Evolutionary conservation across 2,329 filamentous ascomycete species (phyloP), one percentile per base, ranked within the genome.

Genomic region (Metarhizium robertsii): DNA sequence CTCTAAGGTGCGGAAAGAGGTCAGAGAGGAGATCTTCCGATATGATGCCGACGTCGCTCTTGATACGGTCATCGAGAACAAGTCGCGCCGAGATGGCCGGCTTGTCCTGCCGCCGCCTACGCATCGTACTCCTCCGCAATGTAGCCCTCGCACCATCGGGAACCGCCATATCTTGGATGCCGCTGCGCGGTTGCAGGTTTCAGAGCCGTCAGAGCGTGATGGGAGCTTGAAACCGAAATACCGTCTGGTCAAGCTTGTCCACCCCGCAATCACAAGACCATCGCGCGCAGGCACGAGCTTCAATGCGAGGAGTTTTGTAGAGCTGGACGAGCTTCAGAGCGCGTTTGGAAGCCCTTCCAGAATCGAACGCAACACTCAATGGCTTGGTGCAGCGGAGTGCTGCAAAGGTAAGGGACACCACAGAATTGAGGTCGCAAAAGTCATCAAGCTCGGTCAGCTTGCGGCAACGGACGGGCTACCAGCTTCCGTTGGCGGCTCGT

Each of bases 11-110:
- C 59, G 88, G 85, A 72, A 95, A 91, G 53, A 97, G 79, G 66
- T 95, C 88, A 50, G 80, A 77, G 65, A 92, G 90, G 53, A 99
- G 78, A 69, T 96, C 90, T 64, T 90, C 86, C 13, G 92, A 96
- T 53, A 97, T 72, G 60, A 94, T 81, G 60, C 91, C 94, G 59
- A 92, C 80, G 67, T 96, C 90, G 53, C 89, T 90, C 71, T 87
- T 89, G 64, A 95, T 79, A 69, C 88, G 86, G 67, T 91, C 88
- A 70, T 96, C 91, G 55, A 96, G 82, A 42, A 95, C 80, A 52
- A 97, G 78, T 56, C 88, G 85, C 55, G 90, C 92, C 57, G 88
- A 80, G 57, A 95, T 79, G 47, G 92, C 80, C 7, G 87, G 80
- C 69, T 88, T 91, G 69, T 94, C 83, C 61, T 83, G 77, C 54